phyloP scores from a whole-genome alignment of 345 rosid genomes.

The Eucalyptus melliodora region DNA sequence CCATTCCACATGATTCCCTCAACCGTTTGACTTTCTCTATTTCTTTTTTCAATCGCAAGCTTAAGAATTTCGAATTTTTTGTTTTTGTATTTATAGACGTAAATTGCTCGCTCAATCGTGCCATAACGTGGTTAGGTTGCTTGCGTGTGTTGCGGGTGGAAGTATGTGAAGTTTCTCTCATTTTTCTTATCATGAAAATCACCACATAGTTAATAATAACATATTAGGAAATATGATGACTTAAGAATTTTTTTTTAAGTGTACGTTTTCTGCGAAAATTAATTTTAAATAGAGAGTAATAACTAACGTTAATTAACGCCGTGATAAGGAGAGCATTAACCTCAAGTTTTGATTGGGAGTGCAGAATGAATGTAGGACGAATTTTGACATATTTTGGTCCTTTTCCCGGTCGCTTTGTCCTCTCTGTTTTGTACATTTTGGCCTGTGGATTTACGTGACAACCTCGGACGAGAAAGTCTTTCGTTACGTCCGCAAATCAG shows the following conservation, averaged over 20 bases:
- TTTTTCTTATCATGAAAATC: background rate
- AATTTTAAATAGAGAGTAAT: background rate
- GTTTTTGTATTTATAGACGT: background rate
- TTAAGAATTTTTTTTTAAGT: background rate
- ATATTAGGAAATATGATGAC: background rate
- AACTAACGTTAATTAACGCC: background rate
- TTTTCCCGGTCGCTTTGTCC: background rate
- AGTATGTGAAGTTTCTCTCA: background rate
- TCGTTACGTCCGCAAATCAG: background rate
- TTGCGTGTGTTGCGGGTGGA: background rate
- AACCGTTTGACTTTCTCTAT: background rate
- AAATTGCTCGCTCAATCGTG: background rate
- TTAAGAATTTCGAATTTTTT: background rate
- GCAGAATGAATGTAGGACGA: background rate
- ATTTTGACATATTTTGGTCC: background rate
- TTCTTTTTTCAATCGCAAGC: background rate
- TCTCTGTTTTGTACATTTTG: background rate
- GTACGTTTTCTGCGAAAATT: background rate
- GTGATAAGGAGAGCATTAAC: background rate
- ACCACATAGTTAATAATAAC: background rate
- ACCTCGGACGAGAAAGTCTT: background rate
- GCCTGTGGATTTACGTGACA: background rate
- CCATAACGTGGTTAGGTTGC: background rate
- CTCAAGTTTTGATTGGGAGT: background rate
- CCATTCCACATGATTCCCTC: background rate